These are phyloP conservation scores for Pezicula neosporulosa DNA, from an alignment of 2,329 filamentous ascomycete genomes.

Conservation along the genomic window DNA sequence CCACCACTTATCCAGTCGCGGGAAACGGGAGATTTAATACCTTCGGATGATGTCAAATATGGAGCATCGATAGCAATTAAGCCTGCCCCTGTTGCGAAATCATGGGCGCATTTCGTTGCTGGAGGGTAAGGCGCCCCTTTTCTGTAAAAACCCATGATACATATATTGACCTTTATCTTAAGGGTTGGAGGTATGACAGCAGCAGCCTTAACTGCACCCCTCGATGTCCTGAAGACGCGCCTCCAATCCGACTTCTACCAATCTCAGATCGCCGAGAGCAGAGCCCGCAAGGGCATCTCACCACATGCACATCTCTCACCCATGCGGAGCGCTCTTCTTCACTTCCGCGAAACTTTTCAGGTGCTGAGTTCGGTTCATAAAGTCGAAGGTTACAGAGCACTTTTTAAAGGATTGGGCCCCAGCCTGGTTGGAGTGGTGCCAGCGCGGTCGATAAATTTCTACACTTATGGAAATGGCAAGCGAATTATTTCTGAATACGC, in stretches of 20 bases:
- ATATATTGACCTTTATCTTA: slow-evolving; percentile 10
- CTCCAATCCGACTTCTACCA: slow-evolving; percentile 96
- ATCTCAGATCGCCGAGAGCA: slow-evolving; percentile 67
- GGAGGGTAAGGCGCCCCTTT: slow-evolving; percentile 64
- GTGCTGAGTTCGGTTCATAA: slow-evolving; percentile 79
- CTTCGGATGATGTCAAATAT: slow-evolving; percentile 34
- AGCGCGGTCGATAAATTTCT: slow-evolving; percentile 90
- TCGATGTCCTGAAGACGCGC: slow-evolving; percentile 91
- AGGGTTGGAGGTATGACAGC: slow-evolving; percentile 89
- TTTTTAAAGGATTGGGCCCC: slow-evolving; percentile 91
- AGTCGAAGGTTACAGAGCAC: slow-evolving; percentile 76
- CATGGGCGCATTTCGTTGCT: slow-evolving; percentile 89
- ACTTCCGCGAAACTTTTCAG: slow-evolving; percentile 81
- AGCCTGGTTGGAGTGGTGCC: slow-evolving; percentile 89
- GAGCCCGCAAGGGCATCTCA: slow-evolving; percentile 48
- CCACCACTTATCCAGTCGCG: slow-evolving; percentile 50
- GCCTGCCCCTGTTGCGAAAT: slow-evolving; percentile 58
- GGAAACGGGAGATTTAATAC: slow-evolving; percentile 55
- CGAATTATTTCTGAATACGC: slow-evolving; percentile 71
- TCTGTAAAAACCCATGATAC: background rate
- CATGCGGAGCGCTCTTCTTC: slow-evolving; percentile 62
- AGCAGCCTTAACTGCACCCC: slow-evolving; percentile 86
- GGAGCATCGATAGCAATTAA: slow-evolving; percentile 32
- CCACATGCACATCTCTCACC: slow-evolving; percentile 58
- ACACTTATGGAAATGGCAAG: slow-evolving; percentile 90